Percentiles rank a stretch among this genome's conserved stretches.
These are phyloP conservation scores for Kwoniella dendrophila DNA, from an alignment of 768 basidiomycete species.

Conservation along the genomic window DNA sequence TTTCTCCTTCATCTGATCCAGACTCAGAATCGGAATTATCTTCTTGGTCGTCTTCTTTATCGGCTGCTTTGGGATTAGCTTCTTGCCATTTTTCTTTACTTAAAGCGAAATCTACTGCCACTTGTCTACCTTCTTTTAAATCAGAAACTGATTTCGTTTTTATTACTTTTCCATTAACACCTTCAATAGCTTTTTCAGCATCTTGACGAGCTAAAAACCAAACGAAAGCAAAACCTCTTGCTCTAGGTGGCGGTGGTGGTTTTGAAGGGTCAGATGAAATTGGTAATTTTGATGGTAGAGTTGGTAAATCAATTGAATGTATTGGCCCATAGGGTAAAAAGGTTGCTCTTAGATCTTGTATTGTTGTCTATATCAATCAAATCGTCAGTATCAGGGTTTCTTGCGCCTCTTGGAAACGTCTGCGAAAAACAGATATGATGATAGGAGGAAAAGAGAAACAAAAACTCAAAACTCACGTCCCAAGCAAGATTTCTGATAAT, in stretches of 20 bases:
- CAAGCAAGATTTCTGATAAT: slow-evolving; percentile 90
- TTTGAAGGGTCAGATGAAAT: slow-evolving; percentile 55
- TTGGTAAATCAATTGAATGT: slow-evolving; percentile 78
- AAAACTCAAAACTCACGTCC: slow-evolving; percentile 54
- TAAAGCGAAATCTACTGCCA: slow-evolving; percentile 95
- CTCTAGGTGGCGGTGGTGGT: slow-evolving; percentile 49
- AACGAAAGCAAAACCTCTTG: slow-evolving; percentile 89
- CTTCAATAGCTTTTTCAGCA: slow-evolving; percentile 77
- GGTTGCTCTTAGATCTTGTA: slow-evolving; percentile 77
- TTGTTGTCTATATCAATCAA: too few relatives aligned
- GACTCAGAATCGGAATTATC: slow-evolving; percentile 48
- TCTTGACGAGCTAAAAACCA: slow-evolving; percentile 87
- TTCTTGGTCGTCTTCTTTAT: slow-evolving; percentile 44
- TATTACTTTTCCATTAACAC: slow-evolving; percentile 71
- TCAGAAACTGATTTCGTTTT: slow-evolving; percentile 58
- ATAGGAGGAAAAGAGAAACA: neutral
- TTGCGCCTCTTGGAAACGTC: too few relatives aligned
- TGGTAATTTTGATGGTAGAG: slow-evolving; percentile 53
- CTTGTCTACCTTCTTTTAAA: slow-evolving; percentile 66
- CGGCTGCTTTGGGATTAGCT: slow-evolving; percentile 63
- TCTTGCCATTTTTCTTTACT: slow-evolving; percentile 91
- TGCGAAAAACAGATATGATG: too few relatives aligned
- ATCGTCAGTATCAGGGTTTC: too few relatives aligned
- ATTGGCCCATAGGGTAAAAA: slow-evolving; percentile 89
- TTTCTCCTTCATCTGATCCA: slow-evolving; percentile 39